A percentile compares a stretch with the other conserved stretches of the same genome.
These are phyloP conservation scores for Pseudocercospora crystallina DNA, from an alignment of 2,329 filamentous ascomycete species.

Conservation along the genomic window DNA sequence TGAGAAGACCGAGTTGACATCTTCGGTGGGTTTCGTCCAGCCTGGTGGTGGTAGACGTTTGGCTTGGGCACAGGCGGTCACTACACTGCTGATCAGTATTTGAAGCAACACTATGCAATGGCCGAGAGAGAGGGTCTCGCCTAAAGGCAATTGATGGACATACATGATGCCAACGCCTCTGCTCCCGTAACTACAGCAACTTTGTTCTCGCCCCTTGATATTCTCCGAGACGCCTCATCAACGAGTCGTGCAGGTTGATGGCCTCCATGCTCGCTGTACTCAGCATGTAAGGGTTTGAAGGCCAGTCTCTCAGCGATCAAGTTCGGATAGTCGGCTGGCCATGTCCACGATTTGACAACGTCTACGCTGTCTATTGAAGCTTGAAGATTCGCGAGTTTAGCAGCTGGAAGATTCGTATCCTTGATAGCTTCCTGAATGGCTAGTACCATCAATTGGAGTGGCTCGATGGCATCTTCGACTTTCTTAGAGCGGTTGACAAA, in stretches of 20 bases:
- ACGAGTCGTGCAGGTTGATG: conserved; percentile 62
- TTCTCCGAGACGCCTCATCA: conserved; percentile 62
- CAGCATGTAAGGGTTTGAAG: conserved; percentile 48
- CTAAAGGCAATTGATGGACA: not conserved
- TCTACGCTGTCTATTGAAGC: conserved; percentile 57
- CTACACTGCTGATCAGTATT: conserved; percentile 31
- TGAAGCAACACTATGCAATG: not conserved
- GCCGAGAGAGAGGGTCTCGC: too few species aligned
- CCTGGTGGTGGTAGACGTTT: conserved; percentile 57
- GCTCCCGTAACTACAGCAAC: conserved; percentile 63
- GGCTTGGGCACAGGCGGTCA: conserved; percentile 54
- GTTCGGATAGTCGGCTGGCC: conserved; percentile 61
- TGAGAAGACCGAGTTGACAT: conserved; percentile 51
- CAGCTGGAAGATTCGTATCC: conserved; percentile 46
- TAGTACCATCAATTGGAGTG: conserved; percentile 58
- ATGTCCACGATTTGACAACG: conserved; percentile 65
- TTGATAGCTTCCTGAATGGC: conserved; percentile 54
- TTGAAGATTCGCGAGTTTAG: conserved; percentile 38
- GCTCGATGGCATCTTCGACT: conserved; percentile 57
- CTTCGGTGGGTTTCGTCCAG: conserved; percentile 56
- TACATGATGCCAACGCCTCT: conserved; percentile 63
- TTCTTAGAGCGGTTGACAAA: conserved; percentile 57
- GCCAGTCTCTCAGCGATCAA: conserved; percentile 53
- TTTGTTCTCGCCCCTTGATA: conserved; percentile 54
- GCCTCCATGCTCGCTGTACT: conserved; percentile 61